Evolutionary conservation across 805 yeast species (phyloP).

Genomic region (Phaffomyces thermotolerans): DNA sequence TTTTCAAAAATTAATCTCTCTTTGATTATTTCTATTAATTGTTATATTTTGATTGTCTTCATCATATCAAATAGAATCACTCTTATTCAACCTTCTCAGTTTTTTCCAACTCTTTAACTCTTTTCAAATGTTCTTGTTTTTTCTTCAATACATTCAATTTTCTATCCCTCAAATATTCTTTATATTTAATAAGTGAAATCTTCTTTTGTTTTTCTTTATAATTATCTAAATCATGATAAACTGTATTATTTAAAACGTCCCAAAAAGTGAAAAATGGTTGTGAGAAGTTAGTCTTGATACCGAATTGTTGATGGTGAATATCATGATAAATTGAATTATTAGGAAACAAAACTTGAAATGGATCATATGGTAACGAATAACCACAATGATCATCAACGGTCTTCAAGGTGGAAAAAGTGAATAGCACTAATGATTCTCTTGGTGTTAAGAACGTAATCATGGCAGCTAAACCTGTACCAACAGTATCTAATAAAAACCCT

Average conservation of each 20-base stretch:
- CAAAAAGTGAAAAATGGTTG: constrained; percentile 96
- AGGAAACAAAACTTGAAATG: constrained; percentile 86
- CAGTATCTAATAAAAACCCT: constrained; percentile 86
- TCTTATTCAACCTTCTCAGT: not conserved
- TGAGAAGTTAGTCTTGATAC: constrained; percentile 84
- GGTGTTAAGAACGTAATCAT: constrained; percentile 56
- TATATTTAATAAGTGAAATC: constrained; percentile 61
- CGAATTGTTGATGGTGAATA: constrained; percentile 95
- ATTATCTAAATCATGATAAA: constrained; percentile 57
- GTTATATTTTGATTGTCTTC: too few species aligned
- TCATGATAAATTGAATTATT: constrained; percentile 95
- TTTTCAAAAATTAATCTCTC: too few species aligned
- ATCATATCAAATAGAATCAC: too few species aligned
- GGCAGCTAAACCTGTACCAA: constrained; percentile 85
- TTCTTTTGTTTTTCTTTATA: constrained; percentile 60
- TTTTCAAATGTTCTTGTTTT: constrained; percentile 15
- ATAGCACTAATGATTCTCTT: constrained; percentile 69
- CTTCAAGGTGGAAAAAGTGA: constrained; percentile 85
- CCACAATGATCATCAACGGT: constrained; percentile 99
- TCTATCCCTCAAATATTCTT: constrained; percentile 42
- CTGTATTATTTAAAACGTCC: constrained; percentile 72
- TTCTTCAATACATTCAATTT: constrained; percentile 24
- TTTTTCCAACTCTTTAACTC: not conserved
- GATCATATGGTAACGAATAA: constrained; percentile 86
- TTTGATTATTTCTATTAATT: too few species aligned